Conservation (phyloP, 2,329 filamentous ascomycete species). For the Fusarium poae region DNA sequence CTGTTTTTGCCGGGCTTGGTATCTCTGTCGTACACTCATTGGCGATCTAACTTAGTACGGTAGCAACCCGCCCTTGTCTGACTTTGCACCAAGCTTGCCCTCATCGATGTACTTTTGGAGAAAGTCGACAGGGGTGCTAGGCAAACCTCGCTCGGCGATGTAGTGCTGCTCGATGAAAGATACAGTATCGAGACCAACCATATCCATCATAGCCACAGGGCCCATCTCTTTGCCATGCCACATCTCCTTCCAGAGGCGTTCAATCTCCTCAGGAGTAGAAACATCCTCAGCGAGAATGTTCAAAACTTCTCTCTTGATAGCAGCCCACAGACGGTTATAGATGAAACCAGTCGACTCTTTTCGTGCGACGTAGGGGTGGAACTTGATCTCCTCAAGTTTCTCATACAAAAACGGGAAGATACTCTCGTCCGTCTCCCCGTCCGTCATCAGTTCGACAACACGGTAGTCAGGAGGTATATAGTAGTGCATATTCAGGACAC, state of each 20-base stretch:
- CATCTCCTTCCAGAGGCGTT: slow-evolving; percentile 18
- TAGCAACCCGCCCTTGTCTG: slow-evolving; percentile 8
- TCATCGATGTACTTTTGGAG: slow-evolving; percentile 13
- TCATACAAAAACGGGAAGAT: slow-evolving; percentile 11
- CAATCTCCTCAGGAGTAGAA: slow-evolving; percentile 6
- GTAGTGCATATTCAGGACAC: slow-evolving; percentile 23
- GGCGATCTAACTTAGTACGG: not conserved
- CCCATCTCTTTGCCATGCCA: slow-evolving; percentile 13
- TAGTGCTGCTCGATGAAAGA: slow-evolving; percentile 27
- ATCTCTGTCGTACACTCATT: accelerated
- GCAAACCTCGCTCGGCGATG: slow-evolving; percentile 3
- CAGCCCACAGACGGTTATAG: slow-evolving; percentile 18
- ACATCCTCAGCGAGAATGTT: slow-evolving; percentile 1
- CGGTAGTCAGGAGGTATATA: slow-evolving; percentile 14
- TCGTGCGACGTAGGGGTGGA: slow-evolving; percentile 1
- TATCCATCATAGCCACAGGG: slow-evolving; percentile 13
- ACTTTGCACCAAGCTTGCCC: slow-evolving; percentile 17
- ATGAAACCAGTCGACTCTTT: slow-evolving; percentile 28
- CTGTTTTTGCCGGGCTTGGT: not conserved
- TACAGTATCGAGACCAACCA: slow-evolving; percentile 17
- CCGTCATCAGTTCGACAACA: slow-evolving; percentile 20
- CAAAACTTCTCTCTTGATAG: slow-evolving; percentile 14
- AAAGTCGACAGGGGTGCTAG: slow-evolving; percentile 5
- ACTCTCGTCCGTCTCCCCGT: not conserved
- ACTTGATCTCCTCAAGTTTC: slow-evolving; percentile 1